Evolutionary conservation across 2,329 filamentous ascomycete species (phyloP).

Genomic region (Atkinsonella texensis): DNA sequence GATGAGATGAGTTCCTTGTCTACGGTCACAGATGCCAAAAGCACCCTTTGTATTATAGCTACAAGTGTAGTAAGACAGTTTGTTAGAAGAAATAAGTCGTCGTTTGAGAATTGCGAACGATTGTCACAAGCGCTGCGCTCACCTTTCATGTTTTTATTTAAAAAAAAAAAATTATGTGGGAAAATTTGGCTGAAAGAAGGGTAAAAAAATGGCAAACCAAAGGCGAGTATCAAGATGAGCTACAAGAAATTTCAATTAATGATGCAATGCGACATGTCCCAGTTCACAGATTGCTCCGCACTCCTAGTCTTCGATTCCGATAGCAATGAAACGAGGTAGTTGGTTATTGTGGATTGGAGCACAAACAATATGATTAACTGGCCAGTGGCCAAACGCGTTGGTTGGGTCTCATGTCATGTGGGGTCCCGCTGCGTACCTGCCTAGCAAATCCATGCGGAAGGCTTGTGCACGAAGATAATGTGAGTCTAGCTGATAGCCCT

Average conservation of each 20-base stretch:
- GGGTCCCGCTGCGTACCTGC: conserved; percentile 6
- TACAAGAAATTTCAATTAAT: neutral
- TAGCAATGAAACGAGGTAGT: neutral
- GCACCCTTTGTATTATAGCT: conserved; percentile 89
- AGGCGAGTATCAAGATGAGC: too few species aligned
- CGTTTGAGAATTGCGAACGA: neutral
- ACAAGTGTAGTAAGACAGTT: conserved; percentile 3
- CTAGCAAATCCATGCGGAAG: neutral
- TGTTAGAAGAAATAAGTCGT: neutral
- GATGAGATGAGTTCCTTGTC: conserved; percentile 82
- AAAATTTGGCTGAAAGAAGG: neutral
- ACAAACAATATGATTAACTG: neutral
- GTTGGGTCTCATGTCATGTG: conserved; percentile 9
- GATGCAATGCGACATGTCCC: neutral
- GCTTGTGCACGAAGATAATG: neutral
- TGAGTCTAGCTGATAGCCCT: too few species aligned
- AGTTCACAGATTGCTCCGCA: neutral
- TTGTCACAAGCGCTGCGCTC: neutral
- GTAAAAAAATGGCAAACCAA: too few species aligned
- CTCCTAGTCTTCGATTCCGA: neutral
- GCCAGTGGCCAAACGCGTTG: neutral
- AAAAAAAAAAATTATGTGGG: too few species aligned
- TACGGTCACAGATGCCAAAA: conserved; percentile 91
- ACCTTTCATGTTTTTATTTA: conserved; percentile 7
- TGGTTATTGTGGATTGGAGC: neutral